phyloP scores from a whole-genome alignment of 371 early-diverging fungal species.

The Apophysomyces ossiformis region DNA sequence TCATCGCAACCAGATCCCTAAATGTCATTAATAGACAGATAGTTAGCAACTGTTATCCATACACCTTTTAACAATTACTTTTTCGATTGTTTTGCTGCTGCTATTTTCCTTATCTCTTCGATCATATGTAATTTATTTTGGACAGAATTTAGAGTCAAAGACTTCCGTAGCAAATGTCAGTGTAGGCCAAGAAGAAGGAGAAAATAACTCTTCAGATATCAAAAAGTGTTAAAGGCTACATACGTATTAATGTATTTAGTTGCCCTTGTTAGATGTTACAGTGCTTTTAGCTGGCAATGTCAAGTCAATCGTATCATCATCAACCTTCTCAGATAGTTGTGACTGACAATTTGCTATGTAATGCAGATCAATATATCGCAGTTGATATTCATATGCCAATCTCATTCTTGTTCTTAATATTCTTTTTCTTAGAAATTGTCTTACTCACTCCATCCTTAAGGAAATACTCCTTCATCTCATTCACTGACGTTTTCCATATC shows the following conservation, averaged over 20 bases:
- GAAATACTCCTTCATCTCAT: neutral
- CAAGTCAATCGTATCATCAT: neutral
- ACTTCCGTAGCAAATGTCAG: too few species aligned
- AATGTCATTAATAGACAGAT: too few species aligned
- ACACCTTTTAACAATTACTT: too few species aligned
- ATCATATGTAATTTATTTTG: too few species aligned
- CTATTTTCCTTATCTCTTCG: too few species aligned
- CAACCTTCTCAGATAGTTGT: neutral
- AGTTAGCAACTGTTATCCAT: too few species aligned
- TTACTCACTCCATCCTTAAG: neutral
- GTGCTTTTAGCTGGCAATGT: too few species aligned
- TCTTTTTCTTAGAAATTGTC: neutral
- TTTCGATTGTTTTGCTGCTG: too few species aligned
- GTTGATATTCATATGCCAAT: neutral
- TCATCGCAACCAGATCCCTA: too few species aligned
- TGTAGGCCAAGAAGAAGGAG: too few species aligned
- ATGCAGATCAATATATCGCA: neutral
- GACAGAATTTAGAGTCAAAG: too few species aligned
- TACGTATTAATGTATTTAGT: neutral
- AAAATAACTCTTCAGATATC: neutral
- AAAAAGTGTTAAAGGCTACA: neutral
- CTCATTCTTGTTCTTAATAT: neutral
- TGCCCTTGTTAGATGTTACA: neutral
- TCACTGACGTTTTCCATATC: neutral
- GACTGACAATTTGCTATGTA: neutral